Base-by-base conservation (phyloP, 2,329 filamentous ascomycete genomes). In the Pyrenochaeta sp. region DNA sequence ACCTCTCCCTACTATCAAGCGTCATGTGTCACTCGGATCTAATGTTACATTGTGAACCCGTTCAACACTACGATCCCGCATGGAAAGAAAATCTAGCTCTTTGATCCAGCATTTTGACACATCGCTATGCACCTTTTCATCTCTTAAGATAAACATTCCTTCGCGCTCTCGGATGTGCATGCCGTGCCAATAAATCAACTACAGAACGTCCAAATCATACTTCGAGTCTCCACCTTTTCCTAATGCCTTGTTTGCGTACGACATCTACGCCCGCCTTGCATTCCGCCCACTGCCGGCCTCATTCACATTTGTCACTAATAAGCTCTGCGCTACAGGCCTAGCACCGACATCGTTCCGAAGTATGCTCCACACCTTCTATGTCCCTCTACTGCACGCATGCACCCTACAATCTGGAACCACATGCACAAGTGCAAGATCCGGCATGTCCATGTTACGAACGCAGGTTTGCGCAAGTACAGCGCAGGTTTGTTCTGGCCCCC, bases 331-430 rank as follows among this genome's bases (percentile, higher is more conserved):
- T 57, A 57, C 37, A 27, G 30, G 20, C 33, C 37, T 49, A 42
- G 48, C 30, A 7, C 35, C 20, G 31, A 49, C n/a, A 44, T 54
- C 47, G 46, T 48, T 48, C 47, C 54, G 49, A 51, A 51, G 45
- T 46, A 23, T 43, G 7, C 27, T n/a, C 30, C 45, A 47, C 40
- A 48, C 48, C 42, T 17, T 55, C 18, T 40, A 32, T 27, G 4
- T 5, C 23, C 23, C 23, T 27, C 23, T 27, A 27, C 49, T 51
- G 11, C 31, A 18, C 10, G 31, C 39, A 23, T 31, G 37, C 45
- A 48, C 33, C 42, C 18, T 39, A 40, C 29, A 20, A 32, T 44
- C 27, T 32, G 27, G 14, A 6, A 15, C 7, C 27, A 15, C 32
- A 41, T 29, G 17, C 39, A 23, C 17, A 11, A 7, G 20, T 37